phyloP scores from a whole-genome alignment of 306 rosid genomes.

The Cucurbita maxima region DNA sequence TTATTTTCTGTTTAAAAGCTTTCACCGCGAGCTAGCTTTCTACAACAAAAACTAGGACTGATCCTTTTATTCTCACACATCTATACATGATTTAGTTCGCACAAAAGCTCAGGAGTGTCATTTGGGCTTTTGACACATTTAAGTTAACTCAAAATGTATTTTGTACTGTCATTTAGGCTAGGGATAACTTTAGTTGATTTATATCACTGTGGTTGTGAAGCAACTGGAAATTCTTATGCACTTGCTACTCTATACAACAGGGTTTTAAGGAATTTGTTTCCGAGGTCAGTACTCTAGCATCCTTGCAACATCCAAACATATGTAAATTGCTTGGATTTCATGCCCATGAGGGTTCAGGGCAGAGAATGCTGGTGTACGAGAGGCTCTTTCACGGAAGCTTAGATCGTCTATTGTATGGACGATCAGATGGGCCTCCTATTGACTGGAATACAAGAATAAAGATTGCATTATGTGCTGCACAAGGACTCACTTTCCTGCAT shows the following conservation, averaged over 20 bases:
- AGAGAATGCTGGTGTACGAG: slow-evolving; percentile 76
- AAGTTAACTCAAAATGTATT: background rate
- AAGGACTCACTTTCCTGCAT: slow-evolving; percentile 93
- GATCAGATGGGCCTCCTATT: slow-evolving; percentile 85
- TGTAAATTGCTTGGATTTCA: slow-evolving; percentile 92
- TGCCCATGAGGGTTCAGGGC: slow-evolving; percentile 74
- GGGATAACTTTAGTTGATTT: background rate
- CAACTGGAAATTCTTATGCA: background rate
- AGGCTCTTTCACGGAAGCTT: slow-evolving; percentile 89
- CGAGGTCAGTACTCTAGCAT: slow-evolving; percentile 63
- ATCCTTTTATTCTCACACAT: background rate
- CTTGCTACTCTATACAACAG: slow-evolving; percentile 17
- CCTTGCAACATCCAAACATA: slow-evolving; percentile 91
- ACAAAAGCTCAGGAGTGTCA: background rate
- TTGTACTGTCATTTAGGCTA: background rate
- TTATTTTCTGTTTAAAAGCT: background rate
- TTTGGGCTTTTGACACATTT: background rate
- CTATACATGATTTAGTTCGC: background rate
- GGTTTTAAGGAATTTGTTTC: slow-evolving; percentile 73
- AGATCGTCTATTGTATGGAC: slow-evolving; percentile 66
- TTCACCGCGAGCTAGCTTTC: background rate
- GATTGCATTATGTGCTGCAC: slow-evolving; percentile 85
- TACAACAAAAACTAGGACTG: background rate
- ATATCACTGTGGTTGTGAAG: background rate
- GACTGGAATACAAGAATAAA: slow-evolving; percentile 97